phyloP scores from a whole-genome alignment of 371 early-diverging fungal species.

The Sporodiniella umbellata region DNA sequence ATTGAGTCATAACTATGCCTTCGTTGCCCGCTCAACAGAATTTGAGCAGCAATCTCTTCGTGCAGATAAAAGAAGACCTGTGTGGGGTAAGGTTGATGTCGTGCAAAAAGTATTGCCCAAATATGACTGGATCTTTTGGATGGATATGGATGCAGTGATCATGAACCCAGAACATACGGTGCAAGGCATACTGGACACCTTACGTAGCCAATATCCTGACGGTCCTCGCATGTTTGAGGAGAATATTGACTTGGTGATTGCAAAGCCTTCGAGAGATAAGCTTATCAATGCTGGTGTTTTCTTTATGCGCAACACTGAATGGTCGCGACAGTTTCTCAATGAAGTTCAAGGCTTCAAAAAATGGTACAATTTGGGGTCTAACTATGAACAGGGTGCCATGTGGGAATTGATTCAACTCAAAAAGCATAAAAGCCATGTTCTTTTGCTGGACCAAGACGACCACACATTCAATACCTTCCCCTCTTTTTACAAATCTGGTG shows the following conservation, averaged over 20 bases:
- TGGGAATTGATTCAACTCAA: constrained; percentile 51
- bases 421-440: constrained; percentile 24
- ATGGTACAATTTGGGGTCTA: constrained; percentile 45
- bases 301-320: constrained; percentile 58
- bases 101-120: constrained; percentile 60
- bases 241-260: constrained; percentile 47
- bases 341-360: constrained; percentile 43
- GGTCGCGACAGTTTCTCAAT: constrained; percentile 53
- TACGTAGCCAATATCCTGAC: constrained; percentile 23
- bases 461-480: constrained; percentile 66
- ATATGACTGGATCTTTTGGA: constrained; percentile 69
- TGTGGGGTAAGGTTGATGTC: constrained; percentile 64
- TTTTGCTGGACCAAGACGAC: constrained; percentile 51
- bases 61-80: constrained; percentile 38
- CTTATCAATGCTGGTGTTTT: constrained; percentile 66
- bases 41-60: constrained; percentile 55
- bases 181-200: constrained; percentile 27
- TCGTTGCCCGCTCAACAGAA: constrained; percentile 57
- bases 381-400: constrained; percentile 64
- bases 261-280: constrained; percentile 41
- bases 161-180: constrained; percentile 41
- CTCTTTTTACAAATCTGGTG: constrained; percentile 41
- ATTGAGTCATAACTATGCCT: constrained; percentile 52
- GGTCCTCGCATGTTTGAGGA: constrained; percentile 23
- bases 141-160: constrained; percentile 67